Conservation (phyloP, 176 grass and related monocot genomes). For the Zea luxurians region DNA sequence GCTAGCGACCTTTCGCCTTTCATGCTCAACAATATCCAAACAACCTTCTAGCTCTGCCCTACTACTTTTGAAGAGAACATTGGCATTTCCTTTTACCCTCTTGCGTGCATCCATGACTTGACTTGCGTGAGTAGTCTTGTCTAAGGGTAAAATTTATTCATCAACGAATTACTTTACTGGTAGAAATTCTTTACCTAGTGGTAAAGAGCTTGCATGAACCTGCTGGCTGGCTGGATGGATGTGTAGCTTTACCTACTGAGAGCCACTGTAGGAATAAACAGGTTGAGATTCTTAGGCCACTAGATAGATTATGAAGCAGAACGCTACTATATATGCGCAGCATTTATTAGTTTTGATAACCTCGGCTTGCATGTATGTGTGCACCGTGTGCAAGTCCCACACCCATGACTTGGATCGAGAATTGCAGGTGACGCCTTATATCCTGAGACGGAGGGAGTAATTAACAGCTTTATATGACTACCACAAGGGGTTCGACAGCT, state of each 20-base stretch:
- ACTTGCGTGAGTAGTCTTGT: constrained; percentile 52
- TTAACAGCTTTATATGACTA: constrained; percentile 36
- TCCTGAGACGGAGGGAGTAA: too few relatives aligned
- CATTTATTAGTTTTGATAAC: neutral
- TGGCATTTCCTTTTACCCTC: constrained; percentile 17
- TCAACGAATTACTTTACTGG: constrained; percentile 20
- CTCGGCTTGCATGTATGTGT: neutral
- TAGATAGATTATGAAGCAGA: constrained; percentile 18
- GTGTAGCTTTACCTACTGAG: constrained; percentile 22
- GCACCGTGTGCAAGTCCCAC: constrained; percentile 36
- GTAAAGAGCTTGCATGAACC: constrained; percentile 25
- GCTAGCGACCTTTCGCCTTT: constrained; percentile 39
- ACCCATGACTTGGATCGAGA: constrained; percentile 33
- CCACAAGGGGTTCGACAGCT: constrained; percentile 12
- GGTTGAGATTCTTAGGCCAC: constrained; percentile 37
- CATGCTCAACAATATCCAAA: constrained; percentile 25
- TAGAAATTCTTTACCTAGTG: constrained; percentile 24
- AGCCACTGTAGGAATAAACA: constrained; percentile 39
- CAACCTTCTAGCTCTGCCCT: constrained; percentile 4
- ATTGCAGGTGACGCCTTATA: too few relatives aligned
- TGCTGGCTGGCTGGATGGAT: constrained; percentile 12
- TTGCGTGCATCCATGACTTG: constrained; percentile 49
- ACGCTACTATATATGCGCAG: neutral
- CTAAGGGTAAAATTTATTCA: constrained; percentile 33
- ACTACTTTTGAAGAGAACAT: constrained; percentile 48